phyloP scores from a whole-genome alignment of 495 filamentous ascomycete genomes.

The Letharia lupina region DNA sequence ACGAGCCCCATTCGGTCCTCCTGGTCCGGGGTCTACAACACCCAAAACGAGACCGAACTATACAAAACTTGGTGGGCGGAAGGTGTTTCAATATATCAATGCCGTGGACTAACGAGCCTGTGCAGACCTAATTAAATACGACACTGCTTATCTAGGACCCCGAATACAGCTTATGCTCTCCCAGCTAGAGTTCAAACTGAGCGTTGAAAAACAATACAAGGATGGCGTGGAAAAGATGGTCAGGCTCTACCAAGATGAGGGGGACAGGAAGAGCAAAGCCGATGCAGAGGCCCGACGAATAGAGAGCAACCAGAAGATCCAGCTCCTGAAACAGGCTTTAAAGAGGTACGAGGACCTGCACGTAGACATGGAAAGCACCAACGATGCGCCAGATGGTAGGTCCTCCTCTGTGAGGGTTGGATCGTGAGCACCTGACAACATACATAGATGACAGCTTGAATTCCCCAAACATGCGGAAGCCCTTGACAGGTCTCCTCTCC shows the following conservation, averaged over 20 bases:
- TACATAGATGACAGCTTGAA: constrained; percentile 87
- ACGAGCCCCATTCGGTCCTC: constrained; percentile 68
- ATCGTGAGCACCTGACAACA: constrained; percentile 18
- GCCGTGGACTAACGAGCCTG: constrained; percentile 18
- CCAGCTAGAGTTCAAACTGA: constrained; percentile 96
- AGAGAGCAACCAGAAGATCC: constrained; percentile 96
- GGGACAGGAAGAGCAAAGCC: constrained; percentile 88
- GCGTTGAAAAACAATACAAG: constrained; percentile 98
- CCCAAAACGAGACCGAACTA: constrained; percentile 80
- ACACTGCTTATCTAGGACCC: constrained; percentile 88
- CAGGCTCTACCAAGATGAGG: constrained; percentile 92
- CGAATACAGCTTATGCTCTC: constrained; percentile 99
- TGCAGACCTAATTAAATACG: constrained; percentile 95
- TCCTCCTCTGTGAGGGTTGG: neutral
- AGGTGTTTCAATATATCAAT: neutral
- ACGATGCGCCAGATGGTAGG: constrained; percentile 79
- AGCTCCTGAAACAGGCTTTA: constrained; percentile 86
- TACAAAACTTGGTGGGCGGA: constrained; percentile 79
- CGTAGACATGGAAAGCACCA: constrained; percentile 76
- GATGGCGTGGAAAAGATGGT: constrained; percentile 99
- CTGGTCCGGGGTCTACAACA: constrained; percentile 56
- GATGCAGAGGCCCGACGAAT: constrained; percentile 84
- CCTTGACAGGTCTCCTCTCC: constrained; percentile 78
- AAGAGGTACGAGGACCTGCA: constrained; percentile 97
- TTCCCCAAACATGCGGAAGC: constrained; percentile 87